These are phyloP conservation scores for Candida tropicalis DNA, from an alignment of 1,139 yeast genomes.

Conservation along the genomic window DNA sequence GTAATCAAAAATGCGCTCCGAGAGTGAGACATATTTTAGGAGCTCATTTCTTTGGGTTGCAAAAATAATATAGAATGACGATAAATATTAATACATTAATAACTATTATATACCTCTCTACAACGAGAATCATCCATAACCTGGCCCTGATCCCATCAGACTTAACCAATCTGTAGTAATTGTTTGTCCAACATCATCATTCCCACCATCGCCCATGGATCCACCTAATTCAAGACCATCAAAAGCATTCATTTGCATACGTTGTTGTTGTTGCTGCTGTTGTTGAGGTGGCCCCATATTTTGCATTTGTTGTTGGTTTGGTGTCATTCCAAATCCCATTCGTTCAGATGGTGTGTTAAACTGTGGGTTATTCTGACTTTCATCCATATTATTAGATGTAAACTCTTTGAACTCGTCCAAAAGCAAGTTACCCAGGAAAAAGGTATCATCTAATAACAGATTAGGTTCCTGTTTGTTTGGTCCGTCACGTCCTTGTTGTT, in stretches of 20 bases:
- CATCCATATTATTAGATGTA: slow-evolving; percentile 3
- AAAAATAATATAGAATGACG: background rate
- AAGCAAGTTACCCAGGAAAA: slow-evolving; percentile 7
- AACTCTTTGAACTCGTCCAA: slow-evolving; percentile 10
- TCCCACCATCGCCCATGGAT: slow-evolving; percentile 4
- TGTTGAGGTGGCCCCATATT: slow-evolving; percentile 8
- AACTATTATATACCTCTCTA: background rate
- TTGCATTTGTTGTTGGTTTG: slow-evolving; percentile 19
- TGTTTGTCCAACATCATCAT: slow-evolving; percentile 12
- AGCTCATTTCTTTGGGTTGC: too few relatives aligned
- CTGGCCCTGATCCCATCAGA: slow-evolving; percentile 42
- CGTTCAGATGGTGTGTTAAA: slow-evolving; percentile 3
- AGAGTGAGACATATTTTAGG: too few relatives aligned
- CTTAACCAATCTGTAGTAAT: slow-evolving; percentile 37
- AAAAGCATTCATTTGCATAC: slow-evolving; percentile 2
- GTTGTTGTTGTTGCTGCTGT: slow-evolving; percentile 14
- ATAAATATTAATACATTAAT: slow-evolving; percentile 1
- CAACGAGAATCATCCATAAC: slow-evolving; percentile 22
- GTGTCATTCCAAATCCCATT: slow-evolving; percentile 1
- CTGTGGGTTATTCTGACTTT: slow-evolving; percentile 1
- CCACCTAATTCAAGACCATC: slow-evolving; percentile 5
- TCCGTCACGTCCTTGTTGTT: slow-evolving; percentile 10
- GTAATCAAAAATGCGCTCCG: too few relatives aligned
- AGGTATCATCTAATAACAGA: slow-evolving; percentile 9
- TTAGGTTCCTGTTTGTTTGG: slow-evolving; percentile 6